These are phyloP conservation scores for Cordyceps cicadae DNA, from an alignment of 2,329 filamentous ascomycete species.

Conservation along the genomic window DNA sequence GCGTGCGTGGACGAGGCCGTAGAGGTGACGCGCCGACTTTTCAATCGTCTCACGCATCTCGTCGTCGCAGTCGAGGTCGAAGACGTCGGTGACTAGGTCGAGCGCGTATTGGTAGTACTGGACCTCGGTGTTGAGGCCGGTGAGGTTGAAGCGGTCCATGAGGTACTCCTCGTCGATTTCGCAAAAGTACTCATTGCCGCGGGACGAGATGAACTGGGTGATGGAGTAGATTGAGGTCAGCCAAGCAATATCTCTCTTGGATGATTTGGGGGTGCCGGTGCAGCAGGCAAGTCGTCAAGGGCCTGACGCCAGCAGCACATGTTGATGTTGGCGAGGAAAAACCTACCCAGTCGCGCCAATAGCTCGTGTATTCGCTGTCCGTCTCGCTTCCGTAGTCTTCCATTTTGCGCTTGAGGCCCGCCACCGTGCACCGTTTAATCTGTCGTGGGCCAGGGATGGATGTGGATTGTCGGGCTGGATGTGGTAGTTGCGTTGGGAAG, in stretches of 20 bases:
- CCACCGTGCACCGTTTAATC: conserved; percentile 1
- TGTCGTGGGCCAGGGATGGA: conserved; percentile 8
- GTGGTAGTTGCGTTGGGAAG: not conserved
- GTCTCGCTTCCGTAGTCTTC: conserved; percentile 97
- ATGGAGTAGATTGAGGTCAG: not conserved
- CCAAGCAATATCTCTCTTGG: not conserved
- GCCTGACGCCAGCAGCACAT: too few species aligned
- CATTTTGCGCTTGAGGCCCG: conserved; percentile 44
- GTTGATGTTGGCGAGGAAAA: not conserved
- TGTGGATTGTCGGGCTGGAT: not conserved
- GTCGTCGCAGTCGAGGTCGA: conserved; percentile 97
- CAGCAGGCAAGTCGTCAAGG: too few species aligned
- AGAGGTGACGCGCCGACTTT: conserved; percentile 90
- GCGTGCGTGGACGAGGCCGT: conserved; percentile 89
- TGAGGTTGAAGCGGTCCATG: conserved; percentile 96
- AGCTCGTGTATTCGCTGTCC: conserved; percentile 97
- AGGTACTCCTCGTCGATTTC: conserved; percentile 99
- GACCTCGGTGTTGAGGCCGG: conserved; percentile 92
- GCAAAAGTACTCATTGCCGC: conserved; percentile 98
- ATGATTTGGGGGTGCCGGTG: too few species aligned
- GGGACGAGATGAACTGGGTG: conserved; percentile 85
- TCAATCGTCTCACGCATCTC: conserved; percentile 98
- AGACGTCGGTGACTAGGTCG: conserved; percentile 94
- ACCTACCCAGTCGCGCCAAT: conserved; percentile 97
- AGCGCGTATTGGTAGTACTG: conserved; percentile 99